Percentiles rank a stretch among this genome's conserved stretches.
These are phyloP conservation scores for Mortierella sp. DNA, from an alignment of 371 early-diverging fungal species.

Conservation along the genomic window DNA sequence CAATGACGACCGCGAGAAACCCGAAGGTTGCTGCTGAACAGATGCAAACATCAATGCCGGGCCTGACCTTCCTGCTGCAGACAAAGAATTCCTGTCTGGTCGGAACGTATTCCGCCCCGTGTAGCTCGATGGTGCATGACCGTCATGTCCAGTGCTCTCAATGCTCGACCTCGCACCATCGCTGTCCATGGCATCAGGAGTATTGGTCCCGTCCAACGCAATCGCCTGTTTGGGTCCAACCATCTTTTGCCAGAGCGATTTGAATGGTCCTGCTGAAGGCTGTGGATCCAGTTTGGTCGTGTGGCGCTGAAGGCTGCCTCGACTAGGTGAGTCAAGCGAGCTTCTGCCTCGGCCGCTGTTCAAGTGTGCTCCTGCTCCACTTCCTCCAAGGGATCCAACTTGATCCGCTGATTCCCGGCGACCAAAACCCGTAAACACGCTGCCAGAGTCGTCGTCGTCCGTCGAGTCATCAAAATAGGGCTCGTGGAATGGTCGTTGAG, in stretches of 20 bases:
- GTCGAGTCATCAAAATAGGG: slow-evolving; percentile 50
- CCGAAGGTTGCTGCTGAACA: slow-evolving; percentile 41
- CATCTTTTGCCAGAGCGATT: slow-evolving; percentile 50
- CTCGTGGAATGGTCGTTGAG: slow-evolving; percentile 40
- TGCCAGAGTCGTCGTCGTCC: slow-evolving; percentile 42
- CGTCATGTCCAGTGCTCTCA: slow-evolving; percentile 36
- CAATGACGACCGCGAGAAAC: slow-evolving; percentile 21
- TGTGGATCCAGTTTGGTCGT: slow-evolving; percentile 23
- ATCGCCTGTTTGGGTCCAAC: slow-evolving; percentile 49
- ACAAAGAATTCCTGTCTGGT: slow-evolving; percentile 21
- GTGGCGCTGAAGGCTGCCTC: slow-evolving; percentile 26
- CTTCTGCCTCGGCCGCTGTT: slow-evolving; percentile 1
- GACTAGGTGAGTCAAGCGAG: slow-evolving; percentile 10
- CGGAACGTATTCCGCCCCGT: slow-evolving; percentile 12
- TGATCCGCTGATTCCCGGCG: slow-evolving; percentile 27
- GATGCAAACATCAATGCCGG: slow-evolving; percentile 59
- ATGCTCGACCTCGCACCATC: slow-evolving; percentile 46
- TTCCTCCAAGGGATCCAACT: slow-evolving; percentile 1
- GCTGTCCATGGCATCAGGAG: slow-evolving; percentile 24
- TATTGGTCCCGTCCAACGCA: slow-evolving; percentile 19
- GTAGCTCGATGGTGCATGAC: slow-evolving; percentile 7
- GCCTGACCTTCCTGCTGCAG: slow-evolving; percentile 27
- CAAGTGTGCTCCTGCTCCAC: not conserved
- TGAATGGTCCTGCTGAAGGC: slow-evolving; percentile 22
- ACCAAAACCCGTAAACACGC: slow-evolving; percentile 20